These are phyloP conservation scores for Candida tallmaniae DNA, from an alignment of 805 yeast genomes.

Conservation along the genomic window DNA sequence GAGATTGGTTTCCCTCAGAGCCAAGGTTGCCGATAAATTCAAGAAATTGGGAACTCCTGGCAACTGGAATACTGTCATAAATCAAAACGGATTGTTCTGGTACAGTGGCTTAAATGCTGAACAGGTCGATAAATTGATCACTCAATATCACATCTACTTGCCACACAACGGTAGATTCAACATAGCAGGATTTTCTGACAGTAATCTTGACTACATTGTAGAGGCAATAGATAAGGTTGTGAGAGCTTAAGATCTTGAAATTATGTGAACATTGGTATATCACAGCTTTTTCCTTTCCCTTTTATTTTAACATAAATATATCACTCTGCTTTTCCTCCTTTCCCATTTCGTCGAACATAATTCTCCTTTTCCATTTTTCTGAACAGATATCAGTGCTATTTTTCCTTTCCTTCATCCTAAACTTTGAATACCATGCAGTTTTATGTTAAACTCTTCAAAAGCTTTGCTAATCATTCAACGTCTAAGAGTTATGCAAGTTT, in stretches of 20 bases:
- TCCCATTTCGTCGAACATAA: no score
- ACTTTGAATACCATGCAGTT: no score
- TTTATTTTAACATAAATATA: no score
- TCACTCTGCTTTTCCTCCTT: no score
- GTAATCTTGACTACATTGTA: conserved; percentile 36
- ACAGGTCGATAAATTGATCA: conserved; percentile 28
- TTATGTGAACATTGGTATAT: no score
- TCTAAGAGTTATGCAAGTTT: no score
- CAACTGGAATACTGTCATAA: conserved; percentile 32
- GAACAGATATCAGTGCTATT: no score
- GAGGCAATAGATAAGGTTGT: conserved; percentile 34
- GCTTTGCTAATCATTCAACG: no score
- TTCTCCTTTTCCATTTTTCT: no score
- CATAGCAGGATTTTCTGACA: conserved; percentile 39
- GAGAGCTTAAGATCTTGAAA: neutral
- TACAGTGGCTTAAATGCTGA: conserved; percentile 33
- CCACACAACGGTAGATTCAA: conserved; percentile 40
- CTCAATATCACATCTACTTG: conserved; percentile 35
- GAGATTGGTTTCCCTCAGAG: conserved; percentile 30
- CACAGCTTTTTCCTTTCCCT: no score
- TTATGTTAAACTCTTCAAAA: no score
- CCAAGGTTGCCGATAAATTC: conserved; percentile 24
- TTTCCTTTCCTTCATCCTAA: no score
- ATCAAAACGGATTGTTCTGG: conserved; percentile 43
- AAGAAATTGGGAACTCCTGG: conserved; percentile 39